phyloP scores from a whole-genome alignment of 78 protist genomes.

The Pelomyxa schiedti region DNA sequence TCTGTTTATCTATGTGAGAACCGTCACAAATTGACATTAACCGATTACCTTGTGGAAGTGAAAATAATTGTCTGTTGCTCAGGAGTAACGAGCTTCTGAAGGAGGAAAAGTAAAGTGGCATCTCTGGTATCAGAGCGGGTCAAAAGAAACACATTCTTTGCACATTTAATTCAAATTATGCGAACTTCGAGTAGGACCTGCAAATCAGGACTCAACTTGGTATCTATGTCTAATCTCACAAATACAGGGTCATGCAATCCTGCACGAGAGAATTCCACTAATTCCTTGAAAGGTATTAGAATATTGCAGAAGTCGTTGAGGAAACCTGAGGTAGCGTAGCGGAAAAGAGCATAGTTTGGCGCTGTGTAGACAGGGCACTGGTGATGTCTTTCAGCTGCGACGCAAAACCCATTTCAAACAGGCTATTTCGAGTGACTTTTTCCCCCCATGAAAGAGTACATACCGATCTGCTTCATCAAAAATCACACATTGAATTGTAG shows the following conservation, averaged over 20 bases:
- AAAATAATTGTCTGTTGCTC: constrained; percentile 77
- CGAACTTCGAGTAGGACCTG: constrained; percentile 2
- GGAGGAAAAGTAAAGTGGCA: constrained; percentile 57
- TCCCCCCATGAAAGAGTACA: background rate
- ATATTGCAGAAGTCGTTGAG: too few relatives aligned
- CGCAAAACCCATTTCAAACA: constrained; percentile 95
- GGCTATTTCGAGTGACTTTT: constrained; percentile 11
- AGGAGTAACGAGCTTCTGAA: constrained; percentile 23
- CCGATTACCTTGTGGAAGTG: constrained; percentile 78
- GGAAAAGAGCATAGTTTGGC: constrained; percentile 87
- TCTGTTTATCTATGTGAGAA: background rate
- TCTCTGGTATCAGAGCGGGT: constrained; percentile 61
- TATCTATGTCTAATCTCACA: constrained; percentile 85
- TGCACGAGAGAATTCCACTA: constrained; percentile 80
- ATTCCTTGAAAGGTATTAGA: too few relatives aligned
- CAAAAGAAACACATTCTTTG: constrained; percentile 40
- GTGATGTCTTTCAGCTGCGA: constrained; percentile 76
- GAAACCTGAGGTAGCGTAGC: constrained; percentile 99
- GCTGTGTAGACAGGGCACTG: constrained; percentile 28
- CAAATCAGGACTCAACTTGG: constrained; percentile 68
- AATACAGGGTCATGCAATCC: constrained; percentile 78
- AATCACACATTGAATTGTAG: constrained; percentile 60
- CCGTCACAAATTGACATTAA: background rate
- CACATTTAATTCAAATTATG: background rate
- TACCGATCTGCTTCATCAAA: constrained; percentile 97